Percentiles rank a stretch among this genome's conserved stretches.
phyloP scores from a whole-genome alignment of 495 filamentous ascomycete species.

The Podospora bellae-mahoneyi region DNA sequence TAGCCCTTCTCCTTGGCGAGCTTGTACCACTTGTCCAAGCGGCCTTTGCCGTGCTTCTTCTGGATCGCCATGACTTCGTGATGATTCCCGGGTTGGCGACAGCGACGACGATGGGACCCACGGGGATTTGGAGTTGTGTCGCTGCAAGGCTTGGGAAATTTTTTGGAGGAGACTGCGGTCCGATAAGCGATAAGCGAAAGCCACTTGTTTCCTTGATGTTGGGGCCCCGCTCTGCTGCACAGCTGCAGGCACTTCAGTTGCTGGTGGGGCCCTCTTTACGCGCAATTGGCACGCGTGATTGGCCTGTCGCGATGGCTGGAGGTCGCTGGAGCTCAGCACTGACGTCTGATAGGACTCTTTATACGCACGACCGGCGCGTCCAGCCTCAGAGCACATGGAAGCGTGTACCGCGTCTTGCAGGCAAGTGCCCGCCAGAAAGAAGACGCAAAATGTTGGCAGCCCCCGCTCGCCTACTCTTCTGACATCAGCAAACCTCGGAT shows the following conservation, averaged over 20 bases:
- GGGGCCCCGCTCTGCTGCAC: not conserved
- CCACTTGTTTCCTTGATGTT: not conserved
- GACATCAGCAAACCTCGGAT: not conserved
- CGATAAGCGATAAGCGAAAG: constrained; percentile 33
- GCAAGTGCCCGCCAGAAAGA: constrained; percentile 1
- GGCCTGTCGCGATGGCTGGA: constrained; percentile 24
- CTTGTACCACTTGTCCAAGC: constrained; percentile 90
- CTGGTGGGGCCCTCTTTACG: constrained; percentile 1
- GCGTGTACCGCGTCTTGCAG: constrained; percentile 31
- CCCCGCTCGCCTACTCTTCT: constrained; percentile 4
- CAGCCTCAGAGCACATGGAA: constrained; percentile 1
- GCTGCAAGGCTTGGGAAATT: constrained; percentile 16
- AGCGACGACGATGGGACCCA: constrained; percentile 3
- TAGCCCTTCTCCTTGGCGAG: constrained; percentile 98
- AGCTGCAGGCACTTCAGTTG: constrained; percentile 8
- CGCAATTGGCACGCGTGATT: constrained; percentile 27
- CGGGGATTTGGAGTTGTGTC: not conserved
- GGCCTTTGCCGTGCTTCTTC: constrained; percentile 99
- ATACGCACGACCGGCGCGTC: constrained; percentile 25
- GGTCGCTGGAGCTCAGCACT: not conserved
- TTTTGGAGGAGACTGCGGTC: constrained; percentile 20
- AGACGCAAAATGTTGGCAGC: not conserved
- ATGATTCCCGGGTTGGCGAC: constrained; percentile 17
- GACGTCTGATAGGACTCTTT: constrained; percentile 18
- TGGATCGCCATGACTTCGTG: constrained; percentile 78